Base-by-base conservation (phyloP, 1,139 yeast species). In the Blastobotrys elegans region DNA sequence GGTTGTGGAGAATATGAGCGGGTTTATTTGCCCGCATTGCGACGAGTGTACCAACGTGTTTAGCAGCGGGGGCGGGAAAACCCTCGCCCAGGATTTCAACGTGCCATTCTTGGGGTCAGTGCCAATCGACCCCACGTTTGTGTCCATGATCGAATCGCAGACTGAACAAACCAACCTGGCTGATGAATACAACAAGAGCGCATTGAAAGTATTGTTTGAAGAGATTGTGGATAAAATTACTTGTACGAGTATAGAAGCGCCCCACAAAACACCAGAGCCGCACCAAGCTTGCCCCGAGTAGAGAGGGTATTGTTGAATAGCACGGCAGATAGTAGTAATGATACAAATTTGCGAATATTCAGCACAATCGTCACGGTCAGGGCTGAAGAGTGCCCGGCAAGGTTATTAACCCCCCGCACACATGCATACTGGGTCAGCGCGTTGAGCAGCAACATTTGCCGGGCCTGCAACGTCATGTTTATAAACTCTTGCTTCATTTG, bases 1-100 rank as follows among this genome's bases (percentile, higher is more conserved):
- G 1, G 75, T 94, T 16, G 83, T 94, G 17, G 99, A 94, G 62
- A 94, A 94, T 62, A 92, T 94, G 98, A 82, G 95, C 16, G 98
- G 98, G 1, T 94, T 86, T 65, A 84, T 89, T 6, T 94, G 98
- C 63, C 98, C 98, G 0, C 80, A 82, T 63, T 94, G 99, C 65
- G 77, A 85, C 1, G 97, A 90, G 61, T 67, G 73, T 51, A 89
- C 97, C 2, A 82, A 90, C 62, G 86, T 94, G 27, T 94, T 94
- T 63, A 85, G 90, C 58, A 77, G 84, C 44, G 98, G 97, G 4
- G 99, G 99, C n/a, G 99, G 98, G 1, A 67, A 76, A 56, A 68
- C 68, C 16, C 69, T 94, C 45, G 84, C 97, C 26, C 69, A 73
- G 32, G 77, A 77, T 46, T 74, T 79, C 51, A 67, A 72, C 4